Base-by-base conservation (phyloP, 2,329 filamentous ascomycete genomes). In the Aspergillus aculeatinus region DNA sequence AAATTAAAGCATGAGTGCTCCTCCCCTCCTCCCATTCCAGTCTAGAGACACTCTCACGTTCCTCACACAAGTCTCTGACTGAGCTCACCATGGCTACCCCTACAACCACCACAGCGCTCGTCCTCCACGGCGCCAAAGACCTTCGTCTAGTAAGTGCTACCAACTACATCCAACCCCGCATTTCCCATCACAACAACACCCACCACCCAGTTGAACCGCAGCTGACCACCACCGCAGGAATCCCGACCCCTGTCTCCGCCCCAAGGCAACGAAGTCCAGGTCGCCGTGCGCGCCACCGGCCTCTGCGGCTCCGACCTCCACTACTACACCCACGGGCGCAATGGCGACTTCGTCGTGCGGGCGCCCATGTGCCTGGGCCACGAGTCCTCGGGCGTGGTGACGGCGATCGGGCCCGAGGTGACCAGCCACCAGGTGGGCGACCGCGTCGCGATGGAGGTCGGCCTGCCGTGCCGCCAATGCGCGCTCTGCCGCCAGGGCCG, bases 401-500 rank as follows among this genome's bases (percentile, higher is more conserved):
- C 92, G 57, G 84, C 85, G 50, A 81, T 91, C 47, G 92, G 92
- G 21, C 73, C 83, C 1, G 80, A 79, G 12, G 89, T 92, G 5
- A 86, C 64, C 44, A 78, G 76, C 33, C 85, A 96, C 63, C 79
- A 85, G 66, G 72, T 83, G 11, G 93, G 93, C 60, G 93, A 97
- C 78, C 88, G 90, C 68, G 89, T 97, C 21, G 92, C 94, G n/a
- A 81, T 98, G 48, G 94, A 98, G 82, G 94, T 96, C 14, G 94
- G 94, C 54, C 85, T 91, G 55, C 91, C 92, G 0, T 98, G 94
- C 80, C 87, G 90, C 44, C 70, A 74, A 47, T 88, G 85, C 69
- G 73, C 79, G 23, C 75, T 83, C 55, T 88, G 85, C 69, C 74
- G 77, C 48, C 78, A 81, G 58, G 84, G 83, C 55, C 75, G 85